These are phyloP conservation scores for Ophiostoma himal-ulmi DNA, from an alignment of 2,329 filamentous ascomycete species.

Conservation along the genomic window DNA sequence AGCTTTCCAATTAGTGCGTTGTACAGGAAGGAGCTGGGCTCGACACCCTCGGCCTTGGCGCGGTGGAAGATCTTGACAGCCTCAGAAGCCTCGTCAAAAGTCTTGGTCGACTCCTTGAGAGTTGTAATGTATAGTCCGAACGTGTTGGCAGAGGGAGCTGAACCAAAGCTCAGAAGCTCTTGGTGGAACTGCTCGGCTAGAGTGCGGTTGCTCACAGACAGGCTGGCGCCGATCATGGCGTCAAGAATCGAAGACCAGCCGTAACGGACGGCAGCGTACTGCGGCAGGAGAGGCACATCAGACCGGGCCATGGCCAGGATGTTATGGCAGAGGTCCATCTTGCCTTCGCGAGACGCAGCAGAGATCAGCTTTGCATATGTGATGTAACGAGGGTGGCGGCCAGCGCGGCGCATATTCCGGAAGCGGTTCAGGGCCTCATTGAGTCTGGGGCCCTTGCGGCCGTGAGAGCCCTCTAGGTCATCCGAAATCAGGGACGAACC, in stretches of 20 bases:
- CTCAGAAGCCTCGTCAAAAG: slow-evolving; percentile 94
- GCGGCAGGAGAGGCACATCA: slow-evolving; percentile 77
- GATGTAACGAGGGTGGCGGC: slow-evolving; percentile 89
- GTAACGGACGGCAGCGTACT: slow-evolving; percentile 83
- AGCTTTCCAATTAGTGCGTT: slow-evolving; percentile 98
- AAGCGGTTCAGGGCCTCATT: slow-evolving; percentile 78
- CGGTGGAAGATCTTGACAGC: slow-evolving; percentile 96
- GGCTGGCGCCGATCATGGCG: slow-evolving; percentile 88
- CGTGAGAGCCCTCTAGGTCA: slow-evolving; percentile 73
- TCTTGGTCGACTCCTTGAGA: slow-evolving; percentile 93
- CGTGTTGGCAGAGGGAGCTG: slow-evolving; percentile 90
- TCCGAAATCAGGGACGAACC: slow-evolving; percentile 88
- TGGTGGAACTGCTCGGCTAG: slow-evolving; percentile 83
- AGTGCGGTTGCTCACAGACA: slow-evolving; percentile 73
- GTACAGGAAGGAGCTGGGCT: slow-evolving; percentile 95
- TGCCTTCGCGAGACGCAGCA: slow-evolving; percentile 77
- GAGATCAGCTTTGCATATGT: slow-evolving; percentile 94
- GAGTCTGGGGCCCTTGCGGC: slow-evolving; percentile 65
- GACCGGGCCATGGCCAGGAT: slow-evolving; percentile 82
- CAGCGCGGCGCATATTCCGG: slow-evolving; percentile 86
- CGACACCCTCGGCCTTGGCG: slow-evolving; percentile 86
- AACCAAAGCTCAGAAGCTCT: slow-evolving; percentile 83
- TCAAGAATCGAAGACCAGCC: slow-evolving; percentile 96
- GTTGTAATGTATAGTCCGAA: slow-evolving; percentile 99
- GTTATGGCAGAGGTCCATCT: slow-evolving; percentile 75